Percentiles rank a stretch among this genome's conserved stretches.
Conservation (phyloP, 352 stramenopile species). For the Elongisporangium undulatum region DNA sequence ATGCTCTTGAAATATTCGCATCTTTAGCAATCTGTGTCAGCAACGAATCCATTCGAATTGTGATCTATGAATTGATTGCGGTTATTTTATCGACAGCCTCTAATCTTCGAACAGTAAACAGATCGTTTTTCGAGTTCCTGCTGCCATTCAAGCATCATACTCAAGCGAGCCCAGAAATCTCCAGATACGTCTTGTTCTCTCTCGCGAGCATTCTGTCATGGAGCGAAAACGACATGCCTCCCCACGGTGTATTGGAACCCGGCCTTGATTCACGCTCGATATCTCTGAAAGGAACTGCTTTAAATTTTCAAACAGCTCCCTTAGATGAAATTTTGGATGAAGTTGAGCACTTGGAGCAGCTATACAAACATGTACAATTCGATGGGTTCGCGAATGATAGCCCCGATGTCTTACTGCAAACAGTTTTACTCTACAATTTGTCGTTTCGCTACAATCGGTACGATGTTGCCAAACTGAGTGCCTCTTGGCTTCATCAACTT, state of each 20-base stretch:
- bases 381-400: constrained; percentile 27
- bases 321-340: constrained; percentile 51
- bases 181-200: constrained; percentile 58
- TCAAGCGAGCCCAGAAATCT: constrained; percentile 20
- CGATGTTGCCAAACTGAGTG: constrained; percentile 33
- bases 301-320: neutral
- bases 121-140: constrained; percentile 53
- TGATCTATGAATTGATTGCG: constrained; percentile 49
- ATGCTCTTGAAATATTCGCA: constrained; percentile 34
- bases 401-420: constrained; percentile 52
- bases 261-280: neutral
- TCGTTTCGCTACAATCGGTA: constrained; percentile 60
- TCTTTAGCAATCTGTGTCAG: constrained; percentile 14
- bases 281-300: neutral
- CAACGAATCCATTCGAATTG: constrained; percentile 9
- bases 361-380: constrained; percentile 45
- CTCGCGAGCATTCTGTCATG: constrained; percentile 60
- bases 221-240: constrained; percentile 19
- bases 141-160: constrained; percentile 32
- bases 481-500: constrained; percentile 32
- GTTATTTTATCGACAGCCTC: constrained; percentile 40
- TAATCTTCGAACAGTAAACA: constrained; percentile 37
- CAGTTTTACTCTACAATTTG: constrained; percentile 72
- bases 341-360: constrained; percentile 30
- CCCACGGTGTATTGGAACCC: neutral